Evolutionary conservation across 257 asterid genomes (phyloP).

Genomic region (Voacanga thouarsii): DNA sequence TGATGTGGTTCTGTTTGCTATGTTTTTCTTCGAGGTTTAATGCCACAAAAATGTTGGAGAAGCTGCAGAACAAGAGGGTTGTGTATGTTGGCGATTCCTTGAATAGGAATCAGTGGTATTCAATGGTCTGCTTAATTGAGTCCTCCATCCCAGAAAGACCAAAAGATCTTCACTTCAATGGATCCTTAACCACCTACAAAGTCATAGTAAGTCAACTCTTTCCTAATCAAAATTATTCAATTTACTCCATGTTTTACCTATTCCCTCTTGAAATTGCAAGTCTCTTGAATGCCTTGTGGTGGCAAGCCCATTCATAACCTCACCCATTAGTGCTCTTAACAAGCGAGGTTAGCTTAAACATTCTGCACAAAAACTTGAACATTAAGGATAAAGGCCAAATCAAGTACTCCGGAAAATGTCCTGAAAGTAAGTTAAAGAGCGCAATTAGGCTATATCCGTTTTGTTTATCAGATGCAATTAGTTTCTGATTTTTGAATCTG

Average conservation of each 20-base stretch:
- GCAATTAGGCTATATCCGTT: neutral
- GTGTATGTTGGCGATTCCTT: conserved; percentile 67
- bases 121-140: conserved; percentile 61
- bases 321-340: too few relatives aligned
- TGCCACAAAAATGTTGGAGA: conserved; percentile 49
- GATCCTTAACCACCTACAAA: conserved; percentile 35
- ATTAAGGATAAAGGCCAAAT: neutral
- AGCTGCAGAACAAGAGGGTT: conserved; percentile 52
- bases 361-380: neutral
- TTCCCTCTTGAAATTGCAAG: too few relatives aligned
- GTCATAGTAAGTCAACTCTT: conserved; percentile 36
- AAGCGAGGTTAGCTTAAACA: too few relatives aligned
- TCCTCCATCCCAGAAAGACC: conserved; percentile 31
- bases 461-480: neutral
- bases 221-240: neutral
- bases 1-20: neutral
- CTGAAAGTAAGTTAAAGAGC: neutral
- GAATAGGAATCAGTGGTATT: conserved; percentile 56
- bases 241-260: neutral
- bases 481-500: neutral
- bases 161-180: conserved; percentile 26
- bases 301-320: neutral
- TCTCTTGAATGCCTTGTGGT: too few relatives aligned
- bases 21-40: conserved; percentile 41
- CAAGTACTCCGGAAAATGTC: neutral